These are phyloP conservation scores for Salix arbutifolia DNA, from an alignment of 345 rosid species.

Conservation along the genomic window DNA sequence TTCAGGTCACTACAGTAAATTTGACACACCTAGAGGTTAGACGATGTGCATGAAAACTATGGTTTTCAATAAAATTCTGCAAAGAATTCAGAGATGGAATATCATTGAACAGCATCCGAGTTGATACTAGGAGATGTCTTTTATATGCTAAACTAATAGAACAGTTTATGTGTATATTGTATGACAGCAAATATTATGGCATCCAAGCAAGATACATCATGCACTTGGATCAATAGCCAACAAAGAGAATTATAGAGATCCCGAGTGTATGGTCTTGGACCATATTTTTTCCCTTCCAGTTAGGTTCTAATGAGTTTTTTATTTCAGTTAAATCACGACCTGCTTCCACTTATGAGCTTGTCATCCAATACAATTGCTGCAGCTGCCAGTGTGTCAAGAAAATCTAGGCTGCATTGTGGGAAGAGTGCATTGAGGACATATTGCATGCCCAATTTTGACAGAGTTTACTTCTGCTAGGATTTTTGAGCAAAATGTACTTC, in stretches of 20 bases:
- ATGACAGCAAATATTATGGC: neutral
- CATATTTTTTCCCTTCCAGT: neutral
- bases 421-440: neutral
- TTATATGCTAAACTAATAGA: neutral
- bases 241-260: neutral
- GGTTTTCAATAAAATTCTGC: neutral
- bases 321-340: too few relatives aligned
- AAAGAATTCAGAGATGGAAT: neutral
- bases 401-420: neutral
- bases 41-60: neutral
- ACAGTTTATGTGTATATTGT: neutral
- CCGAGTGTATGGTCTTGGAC: neutral
- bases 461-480: neutral
- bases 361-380: neutral
- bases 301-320: neutral
- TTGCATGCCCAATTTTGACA: neutral
- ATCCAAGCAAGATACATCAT: neutral
- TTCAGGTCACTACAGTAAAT: neutral
- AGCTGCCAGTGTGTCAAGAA: neutral
- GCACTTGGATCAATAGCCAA: neutral
- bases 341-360: neutral
- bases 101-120: neutral
- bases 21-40: neutral
- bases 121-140: neutral
- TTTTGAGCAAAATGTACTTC: neutral